Percentiles rank a stretch among this genome's conserved stretches.
Evolutionary conservation across 768 basidiomycete species (phyloP).

Genomic region (Mycena olivaceomarginata): DNA sequence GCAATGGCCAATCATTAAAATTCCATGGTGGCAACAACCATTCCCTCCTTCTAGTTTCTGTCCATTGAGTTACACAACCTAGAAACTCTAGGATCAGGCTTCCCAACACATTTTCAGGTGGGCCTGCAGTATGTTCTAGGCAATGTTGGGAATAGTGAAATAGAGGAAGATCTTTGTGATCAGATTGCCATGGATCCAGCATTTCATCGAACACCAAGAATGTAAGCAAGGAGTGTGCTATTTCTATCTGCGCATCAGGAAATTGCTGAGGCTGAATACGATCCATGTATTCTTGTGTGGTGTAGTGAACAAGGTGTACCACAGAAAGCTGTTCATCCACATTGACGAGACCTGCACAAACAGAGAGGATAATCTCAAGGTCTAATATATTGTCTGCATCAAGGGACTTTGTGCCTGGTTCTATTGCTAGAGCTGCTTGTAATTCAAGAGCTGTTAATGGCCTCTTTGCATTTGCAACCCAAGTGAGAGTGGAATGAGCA

Average conservation of each 20-base stretch:
- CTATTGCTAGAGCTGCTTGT: too few species aligned
- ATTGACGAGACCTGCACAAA: too few species aligned
- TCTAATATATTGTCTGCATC: neutral
- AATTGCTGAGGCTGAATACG: neutral
- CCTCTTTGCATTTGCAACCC: too few species aligned
- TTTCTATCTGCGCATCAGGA: neutral
- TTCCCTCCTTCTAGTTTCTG: neutral
- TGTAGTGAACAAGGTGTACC: neutral
- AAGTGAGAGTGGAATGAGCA: too few species aligned
- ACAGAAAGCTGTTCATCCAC: neutral
- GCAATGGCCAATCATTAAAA: neutral
- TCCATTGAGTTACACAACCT: neutral
- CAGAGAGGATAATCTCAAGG: neutral
- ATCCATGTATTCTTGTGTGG: neutral
- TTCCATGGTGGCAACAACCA: neutral
- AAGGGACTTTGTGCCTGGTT: neutral
- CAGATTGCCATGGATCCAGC: neutral
- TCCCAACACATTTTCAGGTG: neutral
- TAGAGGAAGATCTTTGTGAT: neutral
- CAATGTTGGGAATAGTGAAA: neutral
- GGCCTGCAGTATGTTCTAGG: neutral
- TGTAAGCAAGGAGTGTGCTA: neutral
- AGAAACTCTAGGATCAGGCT: neutral
- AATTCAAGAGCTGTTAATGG: too few species aligned
- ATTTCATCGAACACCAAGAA: neutral